phyloP scores from a whole-genome alignment of 2,329 filamentous ascomycete genomes.

The Zalaria obscura region DNA sequence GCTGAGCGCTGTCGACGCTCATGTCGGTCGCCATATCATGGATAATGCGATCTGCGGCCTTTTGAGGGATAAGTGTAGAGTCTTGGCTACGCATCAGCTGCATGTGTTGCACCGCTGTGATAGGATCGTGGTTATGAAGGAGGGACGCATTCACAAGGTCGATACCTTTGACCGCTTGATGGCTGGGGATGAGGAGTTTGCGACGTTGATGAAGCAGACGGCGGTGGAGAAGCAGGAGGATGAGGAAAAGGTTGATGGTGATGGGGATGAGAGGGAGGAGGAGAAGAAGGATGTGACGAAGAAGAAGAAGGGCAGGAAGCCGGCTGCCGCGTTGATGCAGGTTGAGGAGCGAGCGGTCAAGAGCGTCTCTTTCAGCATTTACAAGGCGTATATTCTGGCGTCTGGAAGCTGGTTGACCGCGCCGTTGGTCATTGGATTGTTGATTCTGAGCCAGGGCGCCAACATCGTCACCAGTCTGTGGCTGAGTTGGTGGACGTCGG shows the following conservation, averaged over 20 bases:
- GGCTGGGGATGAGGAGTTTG: constrained; percentile 62
- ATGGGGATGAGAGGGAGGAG: constrained; percentile 34
- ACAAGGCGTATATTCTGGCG: constrained; percentile 61
- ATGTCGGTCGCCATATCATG: constrained; percentile 61
- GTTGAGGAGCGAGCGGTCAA: constrained; percentile 55
- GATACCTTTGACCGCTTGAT: constrained; percentile 87
- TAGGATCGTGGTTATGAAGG: constrained; percentile 85
- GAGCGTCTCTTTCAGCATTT: constrained; percentile 69
- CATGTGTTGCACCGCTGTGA: constrained; percentile 87
- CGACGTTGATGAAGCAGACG: constrained; percentile 68
- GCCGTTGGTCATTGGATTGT: constrained; percentile 46
- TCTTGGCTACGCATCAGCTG: constrained; percentile 88
- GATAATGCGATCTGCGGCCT: constrained; percentile 87
- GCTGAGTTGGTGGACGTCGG: constrained; percentile 86
- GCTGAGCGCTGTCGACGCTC: constrained; percentile 41
- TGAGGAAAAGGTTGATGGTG: constrained; percentile 33
- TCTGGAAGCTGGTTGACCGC: constrained; percentile 59
- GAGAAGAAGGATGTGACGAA: constrained; percentile 42
- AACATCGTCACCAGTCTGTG: constrained; percentile 84
- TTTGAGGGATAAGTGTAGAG: constrained; percentile 74
- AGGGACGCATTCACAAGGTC: constrained; percentile 67
- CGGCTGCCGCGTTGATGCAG: constrained; percentile 53
- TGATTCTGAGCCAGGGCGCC: constrained; percentile 62
- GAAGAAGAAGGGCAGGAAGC: constrained; percentile 40
- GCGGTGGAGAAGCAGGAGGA: constrained; percentile 46